Conservation (phyloP, 2,329 filamentous ascomycete genomes). For the Arthroderma uncinatum region DNA sequence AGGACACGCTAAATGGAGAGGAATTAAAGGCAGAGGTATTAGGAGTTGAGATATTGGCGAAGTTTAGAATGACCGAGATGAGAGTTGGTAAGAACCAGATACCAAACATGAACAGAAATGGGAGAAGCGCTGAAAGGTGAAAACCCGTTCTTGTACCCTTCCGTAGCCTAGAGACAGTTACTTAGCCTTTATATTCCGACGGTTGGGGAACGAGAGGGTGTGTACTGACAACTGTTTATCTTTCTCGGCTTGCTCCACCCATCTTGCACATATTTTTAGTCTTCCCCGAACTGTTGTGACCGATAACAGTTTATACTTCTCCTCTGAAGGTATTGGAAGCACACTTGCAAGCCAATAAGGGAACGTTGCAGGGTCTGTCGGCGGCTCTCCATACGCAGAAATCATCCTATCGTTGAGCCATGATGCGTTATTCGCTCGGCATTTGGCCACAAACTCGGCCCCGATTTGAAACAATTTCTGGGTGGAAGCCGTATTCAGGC, state of each 20-base stretch:
- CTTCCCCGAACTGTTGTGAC: slow-evolving; percentile 68
- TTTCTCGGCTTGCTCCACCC: slow-evolving; percentile 63
- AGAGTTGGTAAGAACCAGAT: slow-evolving; percentile 4
- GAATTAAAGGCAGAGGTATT: neutral
- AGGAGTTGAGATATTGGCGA: neutral
- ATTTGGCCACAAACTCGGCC: slow-evolving; percentile 56
- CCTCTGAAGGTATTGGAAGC: slow-evolving; percentile 61
- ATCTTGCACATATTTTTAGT: slow-evolving; percentile 68
- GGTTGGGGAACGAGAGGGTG: neutral
- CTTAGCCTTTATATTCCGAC: neutral
- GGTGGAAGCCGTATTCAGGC: slow-evolving; percentile 15
- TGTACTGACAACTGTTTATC: slow-evolving; percentile 54
- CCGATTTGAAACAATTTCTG: slow-evolving; percentile 53
- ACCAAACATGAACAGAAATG: slow-evolving; percentile 4
- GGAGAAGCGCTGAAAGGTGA: slow-evolving; percentile 3
- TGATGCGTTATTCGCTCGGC: slow-evolving; percentile 55
- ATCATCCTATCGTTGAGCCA: slow-evolving; percentile 67
- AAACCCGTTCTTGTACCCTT: neutral
- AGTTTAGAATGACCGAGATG: neutral
- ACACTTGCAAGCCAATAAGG: slow-evolving; percentile 87
- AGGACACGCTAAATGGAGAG: slow-evolving; percentile 19
- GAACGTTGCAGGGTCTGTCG: slow-evolving; percentile 63
- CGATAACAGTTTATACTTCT: slow-evolving; percentile 66
- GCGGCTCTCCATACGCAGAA: slow-evolving; percentile 64
- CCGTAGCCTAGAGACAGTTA: neutral